Evolutionary conservation across 441 rosid species (phyloP).

Genomic region (Macaranga tanarius): DNA sequence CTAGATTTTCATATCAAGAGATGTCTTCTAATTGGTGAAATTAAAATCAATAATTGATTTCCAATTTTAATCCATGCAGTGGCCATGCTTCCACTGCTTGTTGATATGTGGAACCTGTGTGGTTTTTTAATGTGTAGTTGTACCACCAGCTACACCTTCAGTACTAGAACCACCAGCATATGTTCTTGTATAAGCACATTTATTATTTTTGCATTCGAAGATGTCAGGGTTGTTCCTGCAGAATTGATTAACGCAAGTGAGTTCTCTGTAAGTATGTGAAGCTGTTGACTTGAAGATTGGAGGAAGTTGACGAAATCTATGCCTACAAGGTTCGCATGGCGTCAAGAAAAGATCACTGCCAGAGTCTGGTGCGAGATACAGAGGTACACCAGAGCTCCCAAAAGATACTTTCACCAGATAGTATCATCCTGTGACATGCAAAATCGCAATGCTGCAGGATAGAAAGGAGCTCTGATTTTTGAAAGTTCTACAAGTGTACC

Average conservation of each 20-base stretch:
- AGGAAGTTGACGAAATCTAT: not conserved
- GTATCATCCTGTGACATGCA: not conserved
- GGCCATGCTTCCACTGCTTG: too few relatives aligned
- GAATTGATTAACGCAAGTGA: not conserved
- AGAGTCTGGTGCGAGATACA: not conserved
- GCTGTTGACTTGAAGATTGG: not conserved
- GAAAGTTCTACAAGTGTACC: not conserved
- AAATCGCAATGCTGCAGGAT: not conserved
- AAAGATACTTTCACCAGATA: not conserved
- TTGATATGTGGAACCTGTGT: too few relatives aligned
- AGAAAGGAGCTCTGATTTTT: not conserved
- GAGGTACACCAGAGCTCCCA: not conserved
- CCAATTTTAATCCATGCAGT: too few relatives aligned
- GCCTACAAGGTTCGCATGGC: not conserved
- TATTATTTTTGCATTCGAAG: not conserved
- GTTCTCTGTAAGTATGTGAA: not conserved
- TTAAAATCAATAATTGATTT: too few relatives aligned
- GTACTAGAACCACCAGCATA: not conserved
- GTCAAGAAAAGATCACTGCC: not conserved
- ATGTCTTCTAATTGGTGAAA: too few relatives aligned
- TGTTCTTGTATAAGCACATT: not conserved
- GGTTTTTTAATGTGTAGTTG: too few relatives aligned
- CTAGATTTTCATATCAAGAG: too few relatives aligned
- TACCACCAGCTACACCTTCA: not conserved
- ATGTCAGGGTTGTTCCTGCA: not conserved